Base-by-base conservation (phyloP, 2,329 filamentous ascomycete species). In the Pseudogymnoascus destructans region DNA sequence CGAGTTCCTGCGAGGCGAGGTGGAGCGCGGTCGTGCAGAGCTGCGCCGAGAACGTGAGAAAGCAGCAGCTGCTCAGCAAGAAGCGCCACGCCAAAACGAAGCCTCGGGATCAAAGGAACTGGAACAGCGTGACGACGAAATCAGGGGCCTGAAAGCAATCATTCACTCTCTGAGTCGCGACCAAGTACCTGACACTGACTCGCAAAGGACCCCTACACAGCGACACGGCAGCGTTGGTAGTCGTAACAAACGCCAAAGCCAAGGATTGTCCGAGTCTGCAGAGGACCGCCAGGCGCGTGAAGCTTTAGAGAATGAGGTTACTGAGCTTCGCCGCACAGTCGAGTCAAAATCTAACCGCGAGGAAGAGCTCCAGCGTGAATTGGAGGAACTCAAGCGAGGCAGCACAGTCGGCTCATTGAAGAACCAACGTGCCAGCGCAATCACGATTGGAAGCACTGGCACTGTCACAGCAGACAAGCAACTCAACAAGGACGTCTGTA, bases 41-140 rank as follows among this genome's bases (percentile, higher is more conserved):
- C 75, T 98, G 42, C 84, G 88, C 55, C 81, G 91, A 40, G 93
- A 97, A 70, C 82, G 88, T 23, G 92, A 96, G 68, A 93, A 93
- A 71, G 82, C 84, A 4, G 82, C 82, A 1, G 79, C 80, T 10
- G 77, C 77, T 3, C 68, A 81, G 59, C 82, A 80, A 64, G 79
- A 78, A 25, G 74, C 72, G 15, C 62, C 64, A 4, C 46, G 46
- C n/a, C 30, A 56, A 2, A 66, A 66, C 40, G 75, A 77, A 9
- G 75, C 77, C 1, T 71, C 76, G 21, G 71, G 75, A 52, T 79
- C 80, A 42, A 89, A 89, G 70, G 90, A 95, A 63, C 73, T 97
- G 27, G 90, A 95, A 69, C 87, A 95, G 68, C 93, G 95, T 69
- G 92, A 98, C 67, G 93, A 98, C 66, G 93, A 98, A 74, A 97